phyloP scores from a whole-genome alignment of 2,329 filamentous ascomycete genomes.

The Coniochaeta hoffmannii region DNA sequence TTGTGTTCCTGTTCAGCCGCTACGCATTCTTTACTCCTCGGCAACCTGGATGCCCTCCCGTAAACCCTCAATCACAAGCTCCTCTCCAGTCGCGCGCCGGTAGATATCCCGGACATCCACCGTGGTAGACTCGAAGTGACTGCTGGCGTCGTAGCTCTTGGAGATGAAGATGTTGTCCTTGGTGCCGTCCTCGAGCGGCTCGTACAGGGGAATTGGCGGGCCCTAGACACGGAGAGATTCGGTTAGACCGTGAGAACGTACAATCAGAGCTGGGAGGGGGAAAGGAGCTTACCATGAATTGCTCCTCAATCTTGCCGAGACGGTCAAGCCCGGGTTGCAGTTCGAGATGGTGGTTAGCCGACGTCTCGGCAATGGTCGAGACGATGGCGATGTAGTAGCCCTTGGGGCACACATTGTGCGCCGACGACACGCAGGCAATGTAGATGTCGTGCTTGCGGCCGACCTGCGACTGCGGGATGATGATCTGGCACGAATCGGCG shows the following conservation, averaged over 20 bases:
- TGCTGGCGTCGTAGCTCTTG: slow-evolving; percentile 96
- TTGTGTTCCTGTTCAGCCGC: no score
- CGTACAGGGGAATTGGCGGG: slow-evolving; percentile 85
- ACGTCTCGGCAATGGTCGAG: slow-evolving; percentile 88
- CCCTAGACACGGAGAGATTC: slow-evolving; percentile 35
- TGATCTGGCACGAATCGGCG: slow-evolving; percentile 84
- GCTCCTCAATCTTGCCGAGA: slow-evolving; percentile 90
- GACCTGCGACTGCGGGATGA: slow-evolving; percentile 96
- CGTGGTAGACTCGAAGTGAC: slow-evolving; percentile 87
- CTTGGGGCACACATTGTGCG: slow-evolving; percentile 97
- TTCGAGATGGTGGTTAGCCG: slow-evolving; percentile 92
- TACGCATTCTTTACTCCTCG: slow-evolving; percentile 51
- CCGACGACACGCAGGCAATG: slow-evolving; percentile 88
- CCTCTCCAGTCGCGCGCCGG: slow-evolving; percentile 71
- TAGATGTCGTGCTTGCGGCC: slow-evolving; percentile 97
- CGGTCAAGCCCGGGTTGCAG: slow-evolving; percentile 87
- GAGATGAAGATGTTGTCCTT: slow-evolving; percentile 95
- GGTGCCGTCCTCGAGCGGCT: slow-evolving; percentile 73
- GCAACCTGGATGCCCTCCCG: slow-evolving; percentile 71
- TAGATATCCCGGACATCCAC: slow-evolving; percentile 97
- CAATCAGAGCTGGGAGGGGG: background rate
- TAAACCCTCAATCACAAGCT: slow-evolving; percentile 80
- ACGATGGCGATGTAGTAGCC: slow-evolving; percentile 99
- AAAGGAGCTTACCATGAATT: slow-evolving; percentile 66
- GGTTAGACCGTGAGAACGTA: background rate